These are phyloP conservation scores for Annona cherimola DNA, from an alignment of 164 flowering plant genomes.

Conservation along the genomic window DNA sequence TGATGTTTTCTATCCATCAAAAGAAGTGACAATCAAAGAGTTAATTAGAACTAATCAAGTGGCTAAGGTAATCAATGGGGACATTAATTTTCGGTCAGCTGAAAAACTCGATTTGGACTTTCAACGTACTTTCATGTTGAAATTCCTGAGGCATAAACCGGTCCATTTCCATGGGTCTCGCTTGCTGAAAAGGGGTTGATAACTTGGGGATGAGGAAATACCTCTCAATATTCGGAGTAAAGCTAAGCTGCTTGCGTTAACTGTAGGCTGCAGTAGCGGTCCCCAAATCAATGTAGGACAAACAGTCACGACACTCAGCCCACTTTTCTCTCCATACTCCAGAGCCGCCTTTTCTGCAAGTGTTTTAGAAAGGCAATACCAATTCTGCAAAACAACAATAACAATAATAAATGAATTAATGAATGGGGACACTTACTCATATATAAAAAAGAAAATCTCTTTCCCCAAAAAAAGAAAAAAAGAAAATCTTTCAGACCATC, in stretches of 20 bases:
- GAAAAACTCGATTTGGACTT: not conserved
- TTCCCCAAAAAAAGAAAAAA: too few relatives aligned
- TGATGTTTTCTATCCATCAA: not conserved
- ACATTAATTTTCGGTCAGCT: not conserved
- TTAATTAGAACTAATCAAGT: too few relatives aligned
- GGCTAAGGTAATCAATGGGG: too few relatives aligned
- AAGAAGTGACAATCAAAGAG: too few relatives aligned
- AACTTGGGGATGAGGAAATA: not conserved
- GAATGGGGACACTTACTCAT: too few relatives aligned
- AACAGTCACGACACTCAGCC: slow-evolving; percentile 6
- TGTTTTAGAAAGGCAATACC: slow-evolving; percentile 10
- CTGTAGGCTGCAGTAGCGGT: slow-evolving; percentile 5
- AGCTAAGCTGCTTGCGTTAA: slow-evolving; percentile 5
- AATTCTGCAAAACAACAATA: slow-evolving; percentile 2
- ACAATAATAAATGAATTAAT: too few relatives aligned
- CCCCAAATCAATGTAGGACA: slow-evolving; percentile 3
- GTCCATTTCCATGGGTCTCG: too few relatives aligned
- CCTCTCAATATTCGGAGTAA: not conserved
- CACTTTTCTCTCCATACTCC: slow-evolving; percentile 10
- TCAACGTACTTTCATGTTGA: not conserved
- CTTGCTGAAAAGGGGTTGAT: not conserved
- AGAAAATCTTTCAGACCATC: not conserved
- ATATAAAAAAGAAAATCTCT: too few relatives aligned
- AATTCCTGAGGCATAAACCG: too few relatives aligned
- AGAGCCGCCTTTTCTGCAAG: slow-evolving; percentile 4